Percentiles rank a stretch among this genome's conserved stretches.
Evolutionary conservation across 2,329 filamentous ascomycete genomes (phyloP).

Genomic region (Chaetomium strumarium): DNA sequence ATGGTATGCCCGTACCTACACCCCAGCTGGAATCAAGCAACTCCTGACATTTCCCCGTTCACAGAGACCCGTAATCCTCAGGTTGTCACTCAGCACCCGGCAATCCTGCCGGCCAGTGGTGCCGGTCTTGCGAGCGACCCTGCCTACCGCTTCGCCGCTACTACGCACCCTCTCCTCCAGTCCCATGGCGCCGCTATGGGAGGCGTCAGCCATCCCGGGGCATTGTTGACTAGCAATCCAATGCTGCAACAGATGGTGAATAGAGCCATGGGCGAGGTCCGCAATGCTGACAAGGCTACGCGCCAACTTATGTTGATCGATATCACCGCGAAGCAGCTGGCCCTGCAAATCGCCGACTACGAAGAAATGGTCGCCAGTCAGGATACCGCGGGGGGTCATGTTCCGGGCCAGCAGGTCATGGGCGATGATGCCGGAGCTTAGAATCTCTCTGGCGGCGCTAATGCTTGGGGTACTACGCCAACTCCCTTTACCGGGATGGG

Average conservation of each 20-base stretch:
- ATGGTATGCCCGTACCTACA: conserved; percentile 38
- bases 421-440: conserved; percentile 23
- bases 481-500: background rate
- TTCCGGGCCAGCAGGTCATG: conserved; percentile 20
- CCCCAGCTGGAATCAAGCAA: background rate
- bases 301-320: conserved; percentile 48
- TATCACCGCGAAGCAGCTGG: conserved; percentile 48
- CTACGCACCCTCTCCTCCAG: conserved; percentile 17
- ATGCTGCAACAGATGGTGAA: conserved; percentile 40
- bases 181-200: conserved; percentile 16
- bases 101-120: conserved; percentile 18
- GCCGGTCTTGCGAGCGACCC: conserved; percentile 18
- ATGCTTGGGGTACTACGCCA: background rate
- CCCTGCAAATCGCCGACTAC: conserved; percentile 46
- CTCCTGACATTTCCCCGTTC: background rate
- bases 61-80: conserved; percentile 42
- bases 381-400: conserved; percentile 19
- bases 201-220: conserved; percentile 12
- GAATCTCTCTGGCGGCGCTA: background rate
- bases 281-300: conserved; percentile 37
- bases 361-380: conserved; percentile 37
- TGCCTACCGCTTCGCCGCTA: conserved; percentile 15
- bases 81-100: conserved; percentile 21
- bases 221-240: conserved; percentile 30
- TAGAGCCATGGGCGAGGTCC: conserved; percentile 42